A percentile compares a stretch with the other conserved stretches of the same genome.
Conservation (phyloP, 345 rosid genomes). For the Lenwebbia sp. region DNA sequence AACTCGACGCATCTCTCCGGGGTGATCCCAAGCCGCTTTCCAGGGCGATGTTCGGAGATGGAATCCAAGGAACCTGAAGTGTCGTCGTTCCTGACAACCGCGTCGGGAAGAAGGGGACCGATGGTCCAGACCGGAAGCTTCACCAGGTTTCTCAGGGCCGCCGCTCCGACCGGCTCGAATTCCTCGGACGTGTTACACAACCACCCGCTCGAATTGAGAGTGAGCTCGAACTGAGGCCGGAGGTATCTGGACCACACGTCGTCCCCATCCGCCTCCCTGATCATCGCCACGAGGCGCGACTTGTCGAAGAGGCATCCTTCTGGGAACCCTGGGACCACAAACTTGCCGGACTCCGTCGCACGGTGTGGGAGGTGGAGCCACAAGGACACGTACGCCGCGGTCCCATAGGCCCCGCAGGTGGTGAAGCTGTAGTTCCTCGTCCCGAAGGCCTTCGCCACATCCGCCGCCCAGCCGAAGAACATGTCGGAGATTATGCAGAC, state of each 20-base stretch:
- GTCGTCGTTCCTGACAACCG: neutral
- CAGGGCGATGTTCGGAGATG: neutral
- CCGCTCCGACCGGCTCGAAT: slow-evolving; percentile 20
- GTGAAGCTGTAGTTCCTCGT: slow-evolving; percentile 10
- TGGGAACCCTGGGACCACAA: slow-evolving; percentile 32
- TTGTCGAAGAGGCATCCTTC: slow-evolving; percentile 26
- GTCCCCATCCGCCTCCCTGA: slow-evolving; percentile 21
- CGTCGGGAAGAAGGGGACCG: slow-evolving; percentile 33
- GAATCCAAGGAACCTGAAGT: neutral
- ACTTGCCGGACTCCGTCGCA: slow-evolving; percentile 11
- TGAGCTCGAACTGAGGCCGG: slow-evolving; percentile 14
- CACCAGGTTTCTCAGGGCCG: slow-evolving; percentile 12
- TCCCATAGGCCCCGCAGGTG: slow-evolving; percentile 33
- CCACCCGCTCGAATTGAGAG: slow-evolving; percentile 21
- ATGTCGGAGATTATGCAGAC: slow-evolving; percentile 29
- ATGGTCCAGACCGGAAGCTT: slow-evolving; percentile 29
- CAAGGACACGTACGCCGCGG: slow-evolving; percentile 20
- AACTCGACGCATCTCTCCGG: slow-evolving; percentile 23
- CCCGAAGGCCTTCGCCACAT: slow-evolving; percentile 17
- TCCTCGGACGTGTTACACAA: slow-evolving; percentile 31
- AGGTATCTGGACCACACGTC: slow-evolving; percentile 35
- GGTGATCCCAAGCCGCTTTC: slow-evolving; percentile 16
- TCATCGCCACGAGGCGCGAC: slow-evolving; percentile 17
- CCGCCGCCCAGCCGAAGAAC: slow-evolving; percentile 31
- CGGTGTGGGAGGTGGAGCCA: slow-evolving; percentile 44